Percentiles rank a stretch among this genome's conserved stretches.
phyloP scores from a whole-genome alignment of 1,284 basidiomycete species.

The Erythrobasidium hasegawianum region DNA sequence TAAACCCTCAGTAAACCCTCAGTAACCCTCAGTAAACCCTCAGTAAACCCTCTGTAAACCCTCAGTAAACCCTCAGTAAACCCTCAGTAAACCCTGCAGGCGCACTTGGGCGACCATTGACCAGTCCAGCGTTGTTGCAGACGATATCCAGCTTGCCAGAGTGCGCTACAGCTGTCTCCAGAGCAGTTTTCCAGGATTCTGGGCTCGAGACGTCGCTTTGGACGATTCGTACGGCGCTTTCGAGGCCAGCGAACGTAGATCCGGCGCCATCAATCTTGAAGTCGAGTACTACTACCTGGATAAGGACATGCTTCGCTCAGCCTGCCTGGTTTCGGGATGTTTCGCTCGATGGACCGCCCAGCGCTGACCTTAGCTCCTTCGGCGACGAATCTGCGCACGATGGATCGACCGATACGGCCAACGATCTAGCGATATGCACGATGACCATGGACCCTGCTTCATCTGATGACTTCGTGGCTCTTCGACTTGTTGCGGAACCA shows the following conservation, averaged over 20 bases:
- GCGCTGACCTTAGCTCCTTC: slow-evolving; percentile 23
- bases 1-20: no score
- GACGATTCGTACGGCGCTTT: slow-evolving; percentile 9
- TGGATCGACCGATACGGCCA: slow-evolving; percentile 19
- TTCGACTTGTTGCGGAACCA: no score
- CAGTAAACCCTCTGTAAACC: no score
- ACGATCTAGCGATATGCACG: background rate
- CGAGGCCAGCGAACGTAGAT: background rate
- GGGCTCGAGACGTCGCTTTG: slow-evolving; percentile 24
- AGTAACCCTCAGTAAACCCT: no score
- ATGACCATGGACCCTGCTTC: no score
- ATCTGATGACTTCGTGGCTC: no score
- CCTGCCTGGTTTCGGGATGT: background rate
- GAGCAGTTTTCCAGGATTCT: slow-evolving; percentile 22
- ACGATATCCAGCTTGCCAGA: slow-evolving; percentile 26
- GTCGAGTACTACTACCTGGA: slow-evolving; percentile 11
- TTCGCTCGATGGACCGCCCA: no score
- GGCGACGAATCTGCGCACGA: slow-evolving; percentile 20
- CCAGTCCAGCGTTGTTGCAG: slow-evolving; percentile 28
- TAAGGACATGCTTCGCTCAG: background rate
- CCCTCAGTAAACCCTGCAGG: no score
- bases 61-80: no score
- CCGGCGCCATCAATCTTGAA: slow-evolving; percentile 11
- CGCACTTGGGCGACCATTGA: no score
- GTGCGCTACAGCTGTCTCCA: slow-evolving; percentile 7